Percentiles rank a stretch among this genome's conserved stretches.
These are phyloP conservation scores for Saccharomyces hybrid DNA, from an alignment of 1,139 yeast genomes.

Conservation along the genomic window DNA sequence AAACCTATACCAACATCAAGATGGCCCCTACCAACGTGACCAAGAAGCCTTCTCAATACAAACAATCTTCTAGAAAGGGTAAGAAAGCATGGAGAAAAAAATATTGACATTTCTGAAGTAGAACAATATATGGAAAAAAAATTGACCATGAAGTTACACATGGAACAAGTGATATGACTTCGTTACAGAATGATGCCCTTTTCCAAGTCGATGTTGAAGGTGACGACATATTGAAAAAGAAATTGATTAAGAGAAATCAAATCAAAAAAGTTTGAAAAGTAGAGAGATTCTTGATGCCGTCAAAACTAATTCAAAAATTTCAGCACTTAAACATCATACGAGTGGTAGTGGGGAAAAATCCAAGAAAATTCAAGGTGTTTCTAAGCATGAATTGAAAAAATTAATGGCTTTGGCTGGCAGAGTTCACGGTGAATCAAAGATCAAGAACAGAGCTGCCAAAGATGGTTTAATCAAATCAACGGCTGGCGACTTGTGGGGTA, in stretches of 20 bases:
- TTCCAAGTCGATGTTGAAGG: constrained; percentile 72
- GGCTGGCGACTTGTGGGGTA: constrained; percentile 64
- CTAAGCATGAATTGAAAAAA: constrained; percentile 57
- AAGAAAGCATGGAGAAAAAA: constrained; percentile 95
- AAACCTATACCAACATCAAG: neutral
- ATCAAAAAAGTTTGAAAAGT: constrained; percentile 49
- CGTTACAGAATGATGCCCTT: constrained; percentile 39
- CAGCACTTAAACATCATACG: constrained; percentile 45
- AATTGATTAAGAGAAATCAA: constrained; percentile 36
- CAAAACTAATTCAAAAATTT: constrained; percentile 64
- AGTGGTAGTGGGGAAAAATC: constrained; percentile 35
- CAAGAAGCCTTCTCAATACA: constrained; percentile 39
- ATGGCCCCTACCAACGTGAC: constrained; percentile 18
- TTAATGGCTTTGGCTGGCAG: constrained; percentile 77
- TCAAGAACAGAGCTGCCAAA: constrained; percentile 46
- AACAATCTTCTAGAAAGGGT: constrained; percentile 80
- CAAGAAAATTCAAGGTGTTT: constrained; percentile 54
- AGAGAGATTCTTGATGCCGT: constrained; percentile 58
- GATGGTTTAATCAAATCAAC: constrained; percentile 54
- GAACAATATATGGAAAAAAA: constrained; percentile 62
- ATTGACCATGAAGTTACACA: constrained; percentile 61
- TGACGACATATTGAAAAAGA: constrained; percentile 40
- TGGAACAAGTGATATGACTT: constrained; percentile 43
- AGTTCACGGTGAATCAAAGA: constrained; percentile 47
- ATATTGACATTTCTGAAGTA: constrained; percentile 76